A percentile compares a stretch with the other conserved stretches of the same genome.
Evolutionary conservation across 306 rosid species (phyloP).

Genomic region (Cicer cuneatum): DNA sequence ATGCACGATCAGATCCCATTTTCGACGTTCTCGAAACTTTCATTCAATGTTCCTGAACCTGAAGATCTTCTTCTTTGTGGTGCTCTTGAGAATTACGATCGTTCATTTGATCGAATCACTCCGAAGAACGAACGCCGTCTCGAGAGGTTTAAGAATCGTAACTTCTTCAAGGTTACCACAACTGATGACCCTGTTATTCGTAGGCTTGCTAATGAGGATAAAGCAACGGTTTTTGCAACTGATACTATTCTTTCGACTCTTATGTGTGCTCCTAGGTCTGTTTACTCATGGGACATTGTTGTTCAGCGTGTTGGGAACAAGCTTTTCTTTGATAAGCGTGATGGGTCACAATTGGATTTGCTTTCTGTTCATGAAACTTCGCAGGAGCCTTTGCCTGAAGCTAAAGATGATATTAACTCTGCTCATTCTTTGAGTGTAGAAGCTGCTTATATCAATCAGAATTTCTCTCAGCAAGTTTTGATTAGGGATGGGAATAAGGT

Average conservation of each 20-base stretch:
- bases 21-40: conserved; percentile 87
- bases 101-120: conserved; percentile 68
- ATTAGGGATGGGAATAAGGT: conserved; percentile 81
- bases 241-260: conserved; percentile 83
- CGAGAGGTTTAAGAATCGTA: conserved; percentile 81
- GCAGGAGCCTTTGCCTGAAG: conserved; percentile 91
- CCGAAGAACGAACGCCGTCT: conserved; percentile 89
- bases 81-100: conserved; percentile 79
- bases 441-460: conserved; percentile 91
- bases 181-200: conserved; percentile 90
- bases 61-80: conserved; percentile 85
- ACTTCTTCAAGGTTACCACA: conserved; percentile 90
- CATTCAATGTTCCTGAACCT: conserved; percentile 82
- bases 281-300: conserved; percentile 92
- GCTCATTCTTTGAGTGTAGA: conserved; percentile 79
- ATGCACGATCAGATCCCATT: conserved; percentile 95
- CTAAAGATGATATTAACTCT: conserved; percentile 91
- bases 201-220: conserved; percentile 83
- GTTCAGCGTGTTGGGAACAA: conserved; percentile 91
- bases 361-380: conserved; percentile 94
- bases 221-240: conserved; percentile 82
- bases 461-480: conserved; percentile 87
- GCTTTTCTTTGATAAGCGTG: conserved; percentile 86
- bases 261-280: conserved; percentile 93
- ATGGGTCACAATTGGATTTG: conserved; percentile 90